These are phyloP conservation scores for Xylaria flabelliformis DNA, from an alignment of 495 filamentous ascomycete genomes.

Conservation along the genomic window DNA sequence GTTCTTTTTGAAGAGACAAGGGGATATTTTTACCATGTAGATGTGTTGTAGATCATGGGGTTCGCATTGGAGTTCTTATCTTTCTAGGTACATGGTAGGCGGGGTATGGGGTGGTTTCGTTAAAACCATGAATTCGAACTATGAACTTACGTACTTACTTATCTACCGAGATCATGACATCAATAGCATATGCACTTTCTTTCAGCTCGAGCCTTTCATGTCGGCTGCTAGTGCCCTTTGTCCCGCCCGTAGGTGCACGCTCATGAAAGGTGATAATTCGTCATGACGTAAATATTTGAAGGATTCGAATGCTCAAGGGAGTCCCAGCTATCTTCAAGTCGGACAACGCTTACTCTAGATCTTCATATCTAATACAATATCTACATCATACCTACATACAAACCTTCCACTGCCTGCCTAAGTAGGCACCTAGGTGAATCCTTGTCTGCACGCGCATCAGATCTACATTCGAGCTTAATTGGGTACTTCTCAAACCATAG, in stretches of 20 bases:
- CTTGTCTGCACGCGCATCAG: neutral
- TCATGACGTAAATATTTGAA: slow-evolving; percentile 2
- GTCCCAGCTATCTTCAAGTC: neutral
- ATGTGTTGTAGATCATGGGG: slow-evolving; percentile 2
- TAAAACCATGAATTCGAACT: neutral
- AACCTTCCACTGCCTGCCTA: neutral
- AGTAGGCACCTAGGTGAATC: neutral
- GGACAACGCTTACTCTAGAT: neutral
- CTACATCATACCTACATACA: neutral
- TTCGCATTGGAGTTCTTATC: slow-evolving; percentile 2
- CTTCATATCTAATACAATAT: neutral
- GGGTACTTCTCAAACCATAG: neutral
- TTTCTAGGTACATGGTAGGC: slow-evolving; percentile 1
- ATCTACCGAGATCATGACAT: slow-evolving; percentile 13
- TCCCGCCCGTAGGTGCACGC: neutral
- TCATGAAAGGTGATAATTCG: neutral
- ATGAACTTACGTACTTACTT: neutral
- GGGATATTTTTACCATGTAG: neutral
- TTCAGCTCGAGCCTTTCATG: neutral
- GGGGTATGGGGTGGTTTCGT: slow-evolving; percentile 1
- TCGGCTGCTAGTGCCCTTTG: slow-evolving; percentile 13
- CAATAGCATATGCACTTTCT: slow-evolving; percentile 16
- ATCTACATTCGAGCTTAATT: neutral
- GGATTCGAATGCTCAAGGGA: neutral
- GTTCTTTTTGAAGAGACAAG: neutral